These are phyloP conservation scores for Globisporangium splendens DNA, from an alignment of 352 stramenopile genomes.

Conservation along the genomic window DNA sequence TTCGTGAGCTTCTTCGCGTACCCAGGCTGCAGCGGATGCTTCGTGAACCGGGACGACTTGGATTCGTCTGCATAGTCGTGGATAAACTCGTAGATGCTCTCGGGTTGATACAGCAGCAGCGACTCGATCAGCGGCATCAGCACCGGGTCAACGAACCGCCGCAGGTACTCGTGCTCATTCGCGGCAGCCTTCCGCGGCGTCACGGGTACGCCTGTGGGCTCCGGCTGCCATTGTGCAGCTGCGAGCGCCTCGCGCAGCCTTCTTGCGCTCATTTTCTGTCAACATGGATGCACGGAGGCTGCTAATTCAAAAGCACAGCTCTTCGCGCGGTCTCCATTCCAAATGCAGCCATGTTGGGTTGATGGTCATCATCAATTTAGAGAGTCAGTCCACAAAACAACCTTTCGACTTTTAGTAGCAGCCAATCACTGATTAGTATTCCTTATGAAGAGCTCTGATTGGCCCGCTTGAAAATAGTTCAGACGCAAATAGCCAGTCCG, in stretches of 20 bases:
- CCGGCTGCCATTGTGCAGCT: conserved; percentile 8
- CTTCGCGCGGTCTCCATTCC: background rate
- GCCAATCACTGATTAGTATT: background rate
- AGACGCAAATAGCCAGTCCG: background rate
- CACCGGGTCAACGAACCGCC: conserved; percentile 69
- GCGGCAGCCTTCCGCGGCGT: conserved; percentile 25
- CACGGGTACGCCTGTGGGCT: background rate
- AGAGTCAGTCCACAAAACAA: background rate
- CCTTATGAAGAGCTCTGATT: background rate
- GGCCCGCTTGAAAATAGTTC: conserved; percentile 3
- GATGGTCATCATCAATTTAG: conserved; percentile 3
- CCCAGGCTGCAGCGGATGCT: conserved; percentile 18
- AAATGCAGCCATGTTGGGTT: conserved; percentile 10
- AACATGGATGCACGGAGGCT: background rate
- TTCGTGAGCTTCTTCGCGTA: conserved; percentile 72
- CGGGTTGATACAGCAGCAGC: conserved; percentile 72
- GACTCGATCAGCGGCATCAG: conserved; percentile 83
- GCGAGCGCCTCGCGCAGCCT: conserved; percentile 31
- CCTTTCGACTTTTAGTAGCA: background rate
- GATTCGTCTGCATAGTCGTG: conserved; percentile 71
- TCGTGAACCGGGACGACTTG: conserved; percentile 38
- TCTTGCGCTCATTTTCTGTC: conserved; percentile 26
- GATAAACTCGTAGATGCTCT: conserved; percentile 82
- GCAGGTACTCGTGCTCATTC: conserved; percentile 79
- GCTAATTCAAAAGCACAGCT: too few species aligned